phyloP scores from a whole-genome alignment of 148 eudicot genomes.

The Rhododendron kiyosumense region DNA sequence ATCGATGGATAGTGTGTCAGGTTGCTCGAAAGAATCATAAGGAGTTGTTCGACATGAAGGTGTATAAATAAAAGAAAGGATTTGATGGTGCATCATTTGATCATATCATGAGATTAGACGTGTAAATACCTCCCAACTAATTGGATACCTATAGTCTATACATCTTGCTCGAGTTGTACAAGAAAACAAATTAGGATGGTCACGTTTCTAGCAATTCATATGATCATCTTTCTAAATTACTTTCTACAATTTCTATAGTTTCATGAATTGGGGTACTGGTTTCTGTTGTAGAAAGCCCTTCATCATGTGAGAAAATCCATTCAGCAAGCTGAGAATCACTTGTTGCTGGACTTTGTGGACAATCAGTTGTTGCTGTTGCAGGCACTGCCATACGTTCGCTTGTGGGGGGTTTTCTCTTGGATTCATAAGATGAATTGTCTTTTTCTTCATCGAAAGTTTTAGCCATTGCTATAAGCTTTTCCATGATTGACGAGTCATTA shows the following conservation, averaged over 20 bases:
- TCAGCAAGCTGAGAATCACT: slow-evolving; percentile 5
- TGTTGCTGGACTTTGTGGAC: slow-evolving; percentile 15
- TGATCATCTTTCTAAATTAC: background rate
- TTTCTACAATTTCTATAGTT: background rate
- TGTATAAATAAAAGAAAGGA: no score
- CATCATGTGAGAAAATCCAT: slow-evolving; percentile 12
- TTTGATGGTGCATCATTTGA: background rate
- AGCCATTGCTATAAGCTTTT: slow-evolving; percentile 18
- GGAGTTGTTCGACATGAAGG: no score
- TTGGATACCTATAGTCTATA: background rate
- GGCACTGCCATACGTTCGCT: background rate
- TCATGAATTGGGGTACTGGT: slow-evolving; percentile 18
- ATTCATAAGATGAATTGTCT: background rate
- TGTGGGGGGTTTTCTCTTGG: background rate
- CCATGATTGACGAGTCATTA: slow-evolving; percentile 10
- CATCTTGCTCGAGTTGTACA: background rate
- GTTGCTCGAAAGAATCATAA: background rate
- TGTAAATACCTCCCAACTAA: background rate
- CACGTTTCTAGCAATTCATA: background rate
- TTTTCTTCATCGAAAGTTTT: slow-evolving; percentile 12
- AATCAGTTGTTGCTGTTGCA: background rate
- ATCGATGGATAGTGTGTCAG: no score
- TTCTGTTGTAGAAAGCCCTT: slow-evolving; percentile 24
- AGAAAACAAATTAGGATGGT: background rate
- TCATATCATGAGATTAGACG: background rate